A percentile compares a stretch with the other conserved stretches of the same genome.
phyloP scores from a whole-genome alignment of 2,329 filamentous ascomycete genomes.

The Fusarium sp. region DNA sequence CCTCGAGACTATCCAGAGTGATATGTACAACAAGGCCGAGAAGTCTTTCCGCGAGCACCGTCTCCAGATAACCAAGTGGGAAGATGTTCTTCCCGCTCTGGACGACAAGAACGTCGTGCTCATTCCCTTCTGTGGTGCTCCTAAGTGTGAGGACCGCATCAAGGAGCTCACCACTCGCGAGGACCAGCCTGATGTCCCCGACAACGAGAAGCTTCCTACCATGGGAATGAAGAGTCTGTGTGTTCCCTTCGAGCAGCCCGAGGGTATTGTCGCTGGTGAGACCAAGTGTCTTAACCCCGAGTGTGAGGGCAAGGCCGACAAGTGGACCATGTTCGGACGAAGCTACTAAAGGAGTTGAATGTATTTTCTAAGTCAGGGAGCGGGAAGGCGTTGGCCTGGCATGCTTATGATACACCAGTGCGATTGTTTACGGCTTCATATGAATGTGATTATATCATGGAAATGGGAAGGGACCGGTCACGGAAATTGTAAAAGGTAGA shows the following conservation, averaged over 20 bases:
- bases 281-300: conserved; percentile 94
- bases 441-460: conserved; percentile 46
- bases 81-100: conserved; percentile 88
- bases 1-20: conserved; percentile 88
- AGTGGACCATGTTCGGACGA: conserved; percentile 93
- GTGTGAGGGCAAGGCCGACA: conserved; percentile 79
- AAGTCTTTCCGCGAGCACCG: conserved; percentile 83
- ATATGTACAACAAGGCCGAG: conserved; percentile 83
- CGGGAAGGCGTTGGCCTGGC: conserved; percentile 45
- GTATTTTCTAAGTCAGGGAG: conserved; percentile 40
- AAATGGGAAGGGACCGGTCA: conserved; percentile 34
- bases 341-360: conserved; percentile 62
- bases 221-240: conserved; percentile 78
- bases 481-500: conserved; percentile 37
- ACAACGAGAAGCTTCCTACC: conserved; percentile 65
- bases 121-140: conserved; percentile 87
- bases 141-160: conserved; percentile 90
- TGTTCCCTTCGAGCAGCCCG: conserved; percentile 86
- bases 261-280: conserved; percentile 79
- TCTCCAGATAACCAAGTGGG: conserved; percentile 85
- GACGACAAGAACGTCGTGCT: conserved; percentile 93
- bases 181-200: conserved; percentile 64
- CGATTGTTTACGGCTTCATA: conserved; percentile 47
- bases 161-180: conserved; percentile 90
- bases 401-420: conserved; percentile 49